These are phyloP conservation scores for Porphyrellus sp. DNA, from an alignment of 1,284 basidiomycete species.

Conservation along the genomic window DNA sequence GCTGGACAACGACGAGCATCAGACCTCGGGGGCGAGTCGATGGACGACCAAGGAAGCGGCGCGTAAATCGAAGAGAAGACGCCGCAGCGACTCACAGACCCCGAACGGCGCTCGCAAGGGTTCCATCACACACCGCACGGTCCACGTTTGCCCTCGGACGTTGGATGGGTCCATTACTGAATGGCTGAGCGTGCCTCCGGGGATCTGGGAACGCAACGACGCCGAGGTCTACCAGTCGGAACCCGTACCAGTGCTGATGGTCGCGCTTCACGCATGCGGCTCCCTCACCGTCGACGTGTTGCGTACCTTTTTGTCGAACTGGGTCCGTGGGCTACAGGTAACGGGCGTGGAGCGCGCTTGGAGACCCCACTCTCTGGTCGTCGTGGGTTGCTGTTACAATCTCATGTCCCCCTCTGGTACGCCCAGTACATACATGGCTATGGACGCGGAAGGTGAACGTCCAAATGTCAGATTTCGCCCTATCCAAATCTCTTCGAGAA, in stretches of 20 bases:
- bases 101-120: slow-evolving; percentile 17
- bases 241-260: slow-evolving; percentile 50
- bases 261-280: slow-evolving; percentile 62
- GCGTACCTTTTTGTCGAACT: slow-evolving; percentile 35
- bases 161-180: slow-evolving; percentile 34
- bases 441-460: slow-evolving; percentile 7
- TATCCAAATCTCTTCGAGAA: slow-evolving; percentile 33
- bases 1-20: slow-evolving; percentile 46
- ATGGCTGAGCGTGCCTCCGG: slow-evolving; percentile 22
- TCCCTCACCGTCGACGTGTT: slow-evolving; percentile 48
- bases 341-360: slow-evolving; percentile 25
- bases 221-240: not conserved
- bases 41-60: slow-evolving; percentile 30
- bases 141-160: slow-evolving; percentile 46
- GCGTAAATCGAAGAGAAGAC: slow-evolving; percentile 16
- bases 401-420: slow-evolving; percentile 43
- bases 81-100: not conserved
- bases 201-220: not conserved
- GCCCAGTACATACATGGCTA: slow-evolving; percentile 9
- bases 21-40: slow-evolving; percentile 43
- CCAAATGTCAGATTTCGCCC: slow-evolving; percentile 39
- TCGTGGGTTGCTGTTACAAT: slow-evolving; percentile 56
- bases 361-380: slow-evolving; percentile 40
- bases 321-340: slow-evolving; percentile 7
- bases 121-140: slow-evolving; percentile 49